Evolutionary conservation across 1,284 basidiomycete genomes (phyloP), one percentile per base, ranked within the genome.

Genomic region (Cutaneotrichosporon spelunceum): DNA sequence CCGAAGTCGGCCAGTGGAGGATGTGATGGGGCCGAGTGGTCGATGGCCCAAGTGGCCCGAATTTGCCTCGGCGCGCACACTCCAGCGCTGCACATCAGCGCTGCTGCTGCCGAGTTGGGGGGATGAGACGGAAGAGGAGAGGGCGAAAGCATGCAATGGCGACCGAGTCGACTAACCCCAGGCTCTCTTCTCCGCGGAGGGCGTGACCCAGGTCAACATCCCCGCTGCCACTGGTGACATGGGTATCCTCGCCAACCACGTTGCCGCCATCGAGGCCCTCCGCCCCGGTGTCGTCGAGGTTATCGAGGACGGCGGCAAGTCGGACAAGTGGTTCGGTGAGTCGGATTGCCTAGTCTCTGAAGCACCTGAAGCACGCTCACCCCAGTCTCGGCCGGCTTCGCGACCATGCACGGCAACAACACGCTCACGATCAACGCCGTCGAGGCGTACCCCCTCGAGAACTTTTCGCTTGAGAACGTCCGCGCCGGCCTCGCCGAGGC

Each of bases 361-460:
- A n/a, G n/a, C n/a, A n/a, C 30, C 30, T 16, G 16, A 13, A 36
- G 34, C 34, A 19, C 44, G 24, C 62, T 62, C 34, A 58, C 68
- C 39, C n/a, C 70, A 98, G 96, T 93, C 59, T 97, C 95, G 62
- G 89, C 91, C 67, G 96, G 96, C 63, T 98, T 99, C 78, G 95
- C 96, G 60, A 97, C 90, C 63, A 91, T 99, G 56, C 96, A 99
- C 82, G 91, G 93, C 56, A 93, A 94, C 83, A 99, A 98, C 85
- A 88, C 86, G 71, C 83, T 99, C 63, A 97, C 95, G 49, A 90
- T 99, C 79, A 99, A 99, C 81, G 93, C 90, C 65, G 88, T 99
- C 59, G 96, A 99, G 84, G 96, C 91, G 65, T 95, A 93, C 72
- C 88, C 91, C 50, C 82, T 99, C 36, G 93, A 96, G 66, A 83